Percentiles rank a stretch among this genome's conserved stretches.
Conservation (phyloP, 108 stramenopile species). For the Parmales sp. region DNA sequence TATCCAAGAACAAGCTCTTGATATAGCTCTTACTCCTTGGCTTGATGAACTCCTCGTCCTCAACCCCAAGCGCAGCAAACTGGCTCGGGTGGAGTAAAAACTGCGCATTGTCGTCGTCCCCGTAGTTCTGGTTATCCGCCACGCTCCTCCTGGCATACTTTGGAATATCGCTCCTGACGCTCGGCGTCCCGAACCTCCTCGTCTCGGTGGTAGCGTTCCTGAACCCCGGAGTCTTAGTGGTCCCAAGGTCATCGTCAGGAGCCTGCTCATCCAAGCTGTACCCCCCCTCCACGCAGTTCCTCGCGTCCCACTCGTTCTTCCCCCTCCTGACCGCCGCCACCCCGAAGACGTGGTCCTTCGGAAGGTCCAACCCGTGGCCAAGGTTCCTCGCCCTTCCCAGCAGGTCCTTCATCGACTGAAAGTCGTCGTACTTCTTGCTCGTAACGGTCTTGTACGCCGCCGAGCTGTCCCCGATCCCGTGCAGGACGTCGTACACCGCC, state of each 20-base stretch:
- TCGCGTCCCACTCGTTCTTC: conserved; percentile 26
- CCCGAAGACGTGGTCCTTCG: conserved; percentile 13
- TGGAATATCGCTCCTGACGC: conserved; percentile 50
- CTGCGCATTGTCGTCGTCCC: conserved; percentile 43
- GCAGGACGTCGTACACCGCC: conserved; percentile 36
- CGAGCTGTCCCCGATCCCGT: conserved; percentile 21
- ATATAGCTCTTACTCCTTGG: conserved; percentile 28
- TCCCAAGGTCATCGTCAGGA: conserved; percentile 48
- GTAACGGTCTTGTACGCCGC: conserved; percentile 10
- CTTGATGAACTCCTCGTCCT: conserved; percentile 44
- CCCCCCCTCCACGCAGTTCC: conserved; percentile 32
- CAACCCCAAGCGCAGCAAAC: conserved; percentile 39
- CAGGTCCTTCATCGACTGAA: conserved; percentile 27
- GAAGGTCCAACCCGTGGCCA: conserved; percentile 19
- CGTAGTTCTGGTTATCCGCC: conserved; percentile 63
- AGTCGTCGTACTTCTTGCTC: conserved; percentile 23
- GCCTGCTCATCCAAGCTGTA: conserved; percentile 30
- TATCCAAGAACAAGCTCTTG: conserved; percentile 19
- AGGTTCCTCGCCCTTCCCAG: conserved; percentile 33
- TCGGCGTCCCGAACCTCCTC: conserved; percentile 51
- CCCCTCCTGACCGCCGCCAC: conserved; percentile 15
- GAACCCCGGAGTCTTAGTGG: conserved; percentile 48
- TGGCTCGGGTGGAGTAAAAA: conserved; percentile 35
- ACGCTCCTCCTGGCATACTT: conserved; percentile 37
- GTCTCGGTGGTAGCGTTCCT: conserved; percentile 36